phyloP scores from a whole-genome alignment of 345 rosid species.

The Noccaea caerulescens region DNA sequence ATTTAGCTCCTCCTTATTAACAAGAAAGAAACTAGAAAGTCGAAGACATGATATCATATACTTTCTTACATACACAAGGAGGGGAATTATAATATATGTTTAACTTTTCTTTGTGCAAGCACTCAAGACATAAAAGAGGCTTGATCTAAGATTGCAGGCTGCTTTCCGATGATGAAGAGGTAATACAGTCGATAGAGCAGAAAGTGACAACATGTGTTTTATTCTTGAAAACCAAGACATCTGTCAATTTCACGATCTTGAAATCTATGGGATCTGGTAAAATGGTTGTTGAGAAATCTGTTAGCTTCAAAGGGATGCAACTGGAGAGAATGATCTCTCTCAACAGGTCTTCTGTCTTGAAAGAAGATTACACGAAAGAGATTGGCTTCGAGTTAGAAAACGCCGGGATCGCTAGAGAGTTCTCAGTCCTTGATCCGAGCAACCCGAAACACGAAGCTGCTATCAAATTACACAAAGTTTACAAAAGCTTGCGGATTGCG shows the following conservation, averaged over 20 bases:
- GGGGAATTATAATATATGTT: too few relatives aligned
- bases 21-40: too few relatives aligned
- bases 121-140: too few relatives aligned
- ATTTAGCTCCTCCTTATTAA: too few relatives aligned
- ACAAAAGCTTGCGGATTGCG: constrained; percentile 95
- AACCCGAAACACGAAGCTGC: constrained; percentile 86
- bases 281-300: constrained; percentile 75
- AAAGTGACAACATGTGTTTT: too few relatives aligned
- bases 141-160: too few relatives aligned
- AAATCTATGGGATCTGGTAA: constrained; percentile 74
- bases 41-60: too few relatives aligned
- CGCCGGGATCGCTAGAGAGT: constrained; percentile 31
- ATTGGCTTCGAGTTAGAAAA: constrained; percentile 30
- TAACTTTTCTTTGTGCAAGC: too few relatives aligned
- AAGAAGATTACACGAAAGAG: constrained; percentile 28
- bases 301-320: constrained; percentile 72
- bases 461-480: constrained; percentile 82
- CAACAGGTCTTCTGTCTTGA: constrained; percentile 34
- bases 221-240: constrained; percentile 42
- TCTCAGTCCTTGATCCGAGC: constrained; percentile 50
- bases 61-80: too few relatives aligned
- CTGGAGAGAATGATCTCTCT: constrained; percentile 57
- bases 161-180: too few relatives aligned
- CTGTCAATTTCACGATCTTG: constrained; percentile 69
- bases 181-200: too few relatives aligned